Base-by-base conservation (phyloP, 2,329 filamentous ascomycete genomes). In the Fusarium sp. region DNA sequence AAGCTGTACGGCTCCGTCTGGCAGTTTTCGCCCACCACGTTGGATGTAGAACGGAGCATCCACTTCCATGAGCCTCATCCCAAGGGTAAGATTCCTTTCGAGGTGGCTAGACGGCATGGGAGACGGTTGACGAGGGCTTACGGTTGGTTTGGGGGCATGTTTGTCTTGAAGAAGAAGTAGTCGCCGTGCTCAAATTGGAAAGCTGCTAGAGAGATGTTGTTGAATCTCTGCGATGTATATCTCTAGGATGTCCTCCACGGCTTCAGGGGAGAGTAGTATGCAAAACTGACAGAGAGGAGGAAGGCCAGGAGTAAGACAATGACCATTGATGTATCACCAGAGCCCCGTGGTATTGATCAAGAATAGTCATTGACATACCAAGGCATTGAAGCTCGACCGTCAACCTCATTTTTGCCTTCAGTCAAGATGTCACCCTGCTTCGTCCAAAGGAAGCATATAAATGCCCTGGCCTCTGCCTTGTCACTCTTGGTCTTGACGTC, bases 11-110 rank as follows among this genome's bases (percentile, higher is more conserved):
- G 89, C 0, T 91, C 88, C 1, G 87, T 87, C 0, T 92, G 90
- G 90, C 87, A 90, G 12, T 92, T 92, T 69, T 83, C 81, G 15
- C 87, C 86, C 4, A 77, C 77, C 6, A 74, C 72, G 4, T 68
- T 85, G 25, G 83, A 86, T 62, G 82, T 85, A 0, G 81, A 85
- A 43, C 79, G 86, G 5, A 85, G 84, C 27, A 91, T 92, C 35
- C 87, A 90, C 63, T 89, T 91, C 69, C 89, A 92, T 70, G 89
- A 91, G 75, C 90, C 90, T 3, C 89, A 92, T 78, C 88, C 89
- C 0, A 77, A 76, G 2, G 80, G 81, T 1, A 91, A 91, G 79
- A 83, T 92, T 4, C 80, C 86, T 0, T 88, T 87, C 68, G 71
- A 73, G 2, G 79, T 78, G 45, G 88, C 87, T 1, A 82, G 88